These are phyloP conservation scores for Boletus rubroflammeus DNA, from an alignment of 768 basidiomycete species.

Conservation along the genomic window DNA sequence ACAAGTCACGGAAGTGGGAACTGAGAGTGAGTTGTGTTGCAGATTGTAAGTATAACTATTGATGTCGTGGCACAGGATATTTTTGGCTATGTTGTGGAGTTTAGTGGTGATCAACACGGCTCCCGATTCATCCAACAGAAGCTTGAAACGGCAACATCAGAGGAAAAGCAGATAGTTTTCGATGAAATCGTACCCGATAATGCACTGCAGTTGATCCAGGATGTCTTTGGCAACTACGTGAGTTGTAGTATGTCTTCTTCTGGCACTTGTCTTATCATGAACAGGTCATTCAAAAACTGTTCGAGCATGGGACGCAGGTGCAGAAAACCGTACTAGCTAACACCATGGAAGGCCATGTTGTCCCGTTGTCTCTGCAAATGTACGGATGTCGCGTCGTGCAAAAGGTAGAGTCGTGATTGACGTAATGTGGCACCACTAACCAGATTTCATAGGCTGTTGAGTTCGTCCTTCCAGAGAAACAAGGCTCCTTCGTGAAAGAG, in stretches of 20 bases:
- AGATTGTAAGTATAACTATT: not conserved
- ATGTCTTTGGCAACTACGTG: constrained; percentile 97
- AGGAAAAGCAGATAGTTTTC: constrained; percentile 77
- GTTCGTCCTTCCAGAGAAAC: constrained; percentile 73
- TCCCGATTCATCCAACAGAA: constrained; percentile 96
- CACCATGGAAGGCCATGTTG: constrained; percentile 74
- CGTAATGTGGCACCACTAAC: constrained; percentile 1
- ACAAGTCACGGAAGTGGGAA: constrained; percentile 79
- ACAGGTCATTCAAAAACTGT: constrained; percentile 90
- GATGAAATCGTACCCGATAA: constrained; percentile 83
- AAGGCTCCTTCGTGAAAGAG: constrained; percentile 69
- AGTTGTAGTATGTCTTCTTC: constrained; percentile 24
- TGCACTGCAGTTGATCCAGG: constrained; percentile 74
- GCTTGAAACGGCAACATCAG: constrained; percentile 68
- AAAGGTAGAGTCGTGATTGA: constrained; percentile 51
- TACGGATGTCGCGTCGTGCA: constrained; percentile 97
- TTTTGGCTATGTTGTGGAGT: constrained; percentile 81
- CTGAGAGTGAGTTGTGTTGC: constrained; percentile 51
- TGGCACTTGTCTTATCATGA: constrained; percentile 6
- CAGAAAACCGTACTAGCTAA: constrained; percentile 70
- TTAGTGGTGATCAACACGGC: constrained; percentile 93
- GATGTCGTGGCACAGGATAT: constrained; percentile 60
- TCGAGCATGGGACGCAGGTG: constrained; percentile 76
- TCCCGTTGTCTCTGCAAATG: constrained; percentile 80
- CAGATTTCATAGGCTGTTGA: constrained; percentile 68